These are phyloP conservation scores for Lizonia empirigonia DNA, from an alignment of 2,329 filamentous ascomycete species.

Conservation along the genomic window DNA sequence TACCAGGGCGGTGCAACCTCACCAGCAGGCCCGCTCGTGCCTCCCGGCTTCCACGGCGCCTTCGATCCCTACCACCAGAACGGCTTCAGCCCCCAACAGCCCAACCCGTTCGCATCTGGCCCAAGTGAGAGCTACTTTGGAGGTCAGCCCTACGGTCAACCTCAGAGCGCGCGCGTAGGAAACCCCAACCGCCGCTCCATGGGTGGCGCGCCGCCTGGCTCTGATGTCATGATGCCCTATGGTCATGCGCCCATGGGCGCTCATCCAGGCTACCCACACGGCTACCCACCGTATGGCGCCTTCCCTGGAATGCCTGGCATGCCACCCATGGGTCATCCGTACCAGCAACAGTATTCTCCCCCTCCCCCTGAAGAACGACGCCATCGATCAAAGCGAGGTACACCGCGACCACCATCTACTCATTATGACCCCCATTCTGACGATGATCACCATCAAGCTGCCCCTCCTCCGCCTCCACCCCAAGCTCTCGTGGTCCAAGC, in stretches of 20 bases:
- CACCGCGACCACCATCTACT: constrained; percentile 35
- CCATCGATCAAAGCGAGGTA: constrained; percentile 33
- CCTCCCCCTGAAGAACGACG: constrained; percentile 25
- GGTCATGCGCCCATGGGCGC: constrained; percentile 6
- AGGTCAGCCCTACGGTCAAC: constrained; percentile 8
- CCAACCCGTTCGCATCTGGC: constrained; percentile 48
- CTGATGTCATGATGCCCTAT: constrained; percentile 45
- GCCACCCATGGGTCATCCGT: constrained; percentile 35
- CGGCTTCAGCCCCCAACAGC: constrained; percentile 29
- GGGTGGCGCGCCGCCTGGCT: constrained; percentile 25
- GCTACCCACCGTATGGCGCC: constrained; percentile 36
- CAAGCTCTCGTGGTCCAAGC: constrained; percentile 13
- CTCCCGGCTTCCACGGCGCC: constrained; percentile 44
- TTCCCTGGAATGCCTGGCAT: constrained; percentile 18
- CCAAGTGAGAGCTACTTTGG: constrained; percentile 48
- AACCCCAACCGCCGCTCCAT: constrained; percentile 45
- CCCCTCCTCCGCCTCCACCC: constrained; percentile 25
- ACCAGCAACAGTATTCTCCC: constrained; percentile 30
- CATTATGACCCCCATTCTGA: constrained; percentile 23
- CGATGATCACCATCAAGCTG: constrained; percentile 31
- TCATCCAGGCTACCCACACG: constrained; percentile 27
- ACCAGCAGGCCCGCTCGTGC: constrained; percentile 39
- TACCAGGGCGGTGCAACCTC: constrained; percentile 32
- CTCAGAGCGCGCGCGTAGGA: constrained; percentile 1
- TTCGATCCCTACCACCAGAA: constrained; percentile 46